Evolutionary conservation across 345 rosid genomes (phyloP).

Genomic region (Viola odorata): DNA sequence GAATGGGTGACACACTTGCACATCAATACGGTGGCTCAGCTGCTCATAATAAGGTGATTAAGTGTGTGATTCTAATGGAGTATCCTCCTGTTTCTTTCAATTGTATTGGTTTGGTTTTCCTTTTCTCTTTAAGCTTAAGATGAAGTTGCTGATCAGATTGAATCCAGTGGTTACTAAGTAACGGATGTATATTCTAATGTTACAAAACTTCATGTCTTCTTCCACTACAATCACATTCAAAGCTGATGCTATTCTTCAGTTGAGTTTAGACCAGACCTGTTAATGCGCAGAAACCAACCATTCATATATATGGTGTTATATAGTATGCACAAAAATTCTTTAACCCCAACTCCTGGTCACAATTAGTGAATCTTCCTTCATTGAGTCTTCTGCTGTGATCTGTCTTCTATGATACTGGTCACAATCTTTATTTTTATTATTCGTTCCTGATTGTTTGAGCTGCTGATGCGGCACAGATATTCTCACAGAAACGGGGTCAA

Average conservation of each 20-base stretch:
- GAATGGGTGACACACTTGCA: slow-evolving; percentile 85
- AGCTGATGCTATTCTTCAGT: no score
- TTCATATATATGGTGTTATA: background rate
- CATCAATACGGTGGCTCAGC: slow-evolving; percentile 92
- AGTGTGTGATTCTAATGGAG: background rate
- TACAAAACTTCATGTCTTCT: no score
- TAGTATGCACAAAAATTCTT: background rate
- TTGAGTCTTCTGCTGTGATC: background rate
- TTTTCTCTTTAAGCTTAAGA: background rate
- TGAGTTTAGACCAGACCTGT: no score
- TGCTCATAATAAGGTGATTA: slow-evolving; percentile 70
- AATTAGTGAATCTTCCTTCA: background rate
- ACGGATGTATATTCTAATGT: background rate
- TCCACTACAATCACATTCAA: background rate
- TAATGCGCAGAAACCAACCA: no score
- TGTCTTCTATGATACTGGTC: background rate
- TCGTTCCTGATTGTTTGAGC: slow-evolving; percentile 9
- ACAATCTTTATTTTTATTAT: background rate
- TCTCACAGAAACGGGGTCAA: slow-evolving; percentile 89
- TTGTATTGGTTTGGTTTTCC: background rate
- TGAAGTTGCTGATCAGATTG: background rate
- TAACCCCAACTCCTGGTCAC: no score
- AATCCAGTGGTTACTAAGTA: background rate
- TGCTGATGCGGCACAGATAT: slow-evolving; percentile 52
- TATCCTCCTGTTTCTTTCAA: background rate